Evolutionary conservation across 179 eudicot genomes (phyloP).

Genomic region (Pouteria campechiana): DNA sequence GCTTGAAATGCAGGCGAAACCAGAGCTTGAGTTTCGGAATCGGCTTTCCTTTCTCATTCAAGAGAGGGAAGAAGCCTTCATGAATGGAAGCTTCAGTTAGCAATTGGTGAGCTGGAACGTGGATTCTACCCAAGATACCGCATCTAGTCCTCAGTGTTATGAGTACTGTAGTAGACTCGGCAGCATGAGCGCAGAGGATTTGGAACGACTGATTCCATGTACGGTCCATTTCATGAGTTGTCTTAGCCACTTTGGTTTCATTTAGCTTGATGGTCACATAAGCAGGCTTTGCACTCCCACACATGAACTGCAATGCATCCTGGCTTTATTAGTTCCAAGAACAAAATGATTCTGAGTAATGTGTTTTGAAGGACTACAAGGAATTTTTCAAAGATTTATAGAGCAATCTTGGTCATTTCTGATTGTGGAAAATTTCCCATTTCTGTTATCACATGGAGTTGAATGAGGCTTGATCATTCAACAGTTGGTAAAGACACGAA

Average conservation of each 20-base stretch:
- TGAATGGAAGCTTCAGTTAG: constrained; percentile 46
- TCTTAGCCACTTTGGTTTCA: constrained; percentile 53
- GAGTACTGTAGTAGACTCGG: constrained; percentile 49
- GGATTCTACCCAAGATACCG: constrained; percentile 44
- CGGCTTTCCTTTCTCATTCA: constrained; percentile 35
- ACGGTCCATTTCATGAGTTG: constrained; percentile 41
- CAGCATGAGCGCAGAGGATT: constrained; percentile 78
- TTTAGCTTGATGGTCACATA: constrained; percentile 73
- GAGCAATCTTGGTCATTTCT: no score
- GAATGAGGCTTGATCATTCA: no score
- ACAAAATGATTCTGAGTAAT: no score
- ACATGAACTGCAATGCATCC: constrained; percentile 47
- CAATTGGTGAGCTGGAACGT: constrained; percentile 43
- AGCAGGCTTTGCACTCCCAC: constrained; percentile 35
- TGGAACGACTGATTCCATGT: constrained; percentile 93
- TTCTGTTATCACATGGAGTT: no score
- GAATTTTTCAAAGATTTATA: no score
- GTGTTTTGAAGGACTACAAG: not conserved
- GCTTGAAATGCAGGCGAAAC: constrained; percentile 73
- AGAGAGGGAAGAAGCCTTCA: constrained; percentile 62
- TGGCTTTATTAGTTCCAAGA: no score
- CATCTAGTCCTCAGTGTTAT: constrained; percentile 65
- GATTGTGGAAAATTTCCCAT: no score
- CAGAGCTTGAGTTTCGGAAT: constrained; percentile 41
- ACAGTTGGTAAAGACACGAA: no score